These are phyloP conservation scores for Solanum hybrid DNA, from an alignment of 305 asterid genomes.

Conservation along the genomic window DNA sequence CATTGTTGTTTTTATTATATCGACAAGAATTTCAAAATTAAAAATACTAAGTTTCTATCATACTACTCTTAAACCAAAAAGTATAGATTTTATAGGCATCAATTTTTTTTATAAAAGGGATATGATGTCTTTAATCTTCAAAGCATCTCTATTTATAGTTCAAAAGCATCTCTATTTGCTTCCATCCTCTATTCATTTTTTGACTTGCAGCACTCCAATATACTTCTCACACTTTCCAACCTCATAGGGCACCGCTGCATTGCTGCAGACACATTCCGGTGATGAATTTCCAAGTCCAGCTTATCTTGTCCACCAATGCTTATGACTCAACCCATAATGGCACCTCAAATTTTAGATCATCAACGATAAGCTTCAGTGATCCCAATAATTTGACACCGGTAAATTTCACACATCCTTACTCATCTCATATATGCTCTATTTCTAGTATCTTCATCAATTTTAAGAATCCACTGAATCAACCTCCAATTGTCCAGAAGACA, in stretches of 20 bases:
- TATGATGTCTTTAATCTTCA: neutral
- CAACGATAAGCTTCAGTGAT: neutral
- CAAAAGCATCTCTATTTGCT: neutral
- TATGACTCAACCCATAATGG: neutral
- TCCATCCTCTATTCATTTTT: neutral
- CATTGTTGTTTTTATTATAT: neutral
- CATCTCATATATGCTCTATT: neutral
- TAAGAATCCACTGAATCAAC: neutral
- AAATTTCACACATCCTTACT: neutral
- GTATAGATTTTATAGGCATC: neutral
- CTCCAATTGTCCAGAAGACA: neutral
- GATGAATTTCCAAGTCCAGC: neutral
- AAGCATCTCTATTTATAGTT: neutral
- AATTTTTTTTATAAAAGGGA: neutral
- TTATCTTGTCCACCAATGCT: neutral
- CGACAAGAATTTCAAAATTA: neutral
- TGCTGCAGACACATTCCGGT: neutral
- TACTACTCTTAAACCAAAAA: neutral
- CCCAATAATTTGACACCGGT: neutral
- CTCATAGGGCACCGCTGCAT: neutral
- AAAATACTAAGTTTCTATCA: neutral
- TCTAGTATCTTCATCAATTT: neutral
- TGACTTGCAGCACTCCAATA: neutral
- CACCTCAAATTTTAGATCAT: neutral
- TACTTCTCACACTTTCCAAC: neutral